phyloP scores from a whole-genome alignment of 2,329 filamentous ascomycete species.

The Cryphonectria radicalis region DNA sequence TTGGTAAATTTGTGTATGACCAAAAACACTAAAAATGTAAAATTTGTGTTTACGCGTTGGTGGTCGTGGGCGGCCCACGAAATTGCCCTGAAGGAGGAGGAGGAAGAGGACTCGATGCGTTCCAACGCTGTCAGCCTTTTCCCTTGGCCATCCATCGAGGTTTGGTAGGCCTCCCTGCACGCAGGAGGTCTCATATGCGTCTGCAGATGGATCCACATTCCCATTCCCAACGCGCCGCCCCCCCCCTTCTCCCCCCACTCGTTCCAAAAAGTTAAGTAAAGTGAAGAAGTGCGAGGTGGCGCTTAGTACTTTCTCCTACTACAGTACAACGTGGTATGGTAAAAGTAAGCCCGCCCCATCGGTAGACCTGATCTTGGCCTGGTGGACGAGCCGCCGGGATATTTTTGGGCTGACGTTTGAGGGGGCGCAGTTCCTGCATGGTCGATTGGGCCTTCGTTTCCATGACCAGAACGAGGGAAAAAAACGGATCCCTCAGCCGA shows the following conservation, averaged over 20 bases:
- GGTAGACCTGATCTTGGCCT: not conserved
- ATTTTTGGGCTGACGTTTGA: constrained; percentile 24
- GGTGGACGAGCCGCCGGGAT: not conserved
- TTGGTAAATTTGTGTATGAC: not conserved
- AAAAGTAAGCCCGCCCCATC: not conserved
- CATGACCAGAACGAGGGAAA: not conserved
- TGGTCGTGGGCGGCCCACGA: not conserved
- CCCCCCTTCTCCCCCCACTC: not conserved
- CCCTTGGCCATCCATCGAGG: not conserved
- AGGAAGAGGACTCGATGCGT: not conserved
- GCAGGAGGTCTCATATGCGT: not conserved
- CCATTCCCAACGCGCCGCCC: not conserved
- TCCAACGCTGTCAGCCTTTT: not conserved
- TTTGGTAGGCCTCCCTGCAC: not conserved
- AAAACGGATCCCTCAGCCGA: not conserved
- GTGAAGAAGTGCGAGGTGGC: not conserved
- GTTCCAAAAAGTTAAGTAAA: not conserved
- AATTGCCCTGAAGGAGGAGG: not conserved
- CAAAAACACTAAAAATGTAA: not conserved
- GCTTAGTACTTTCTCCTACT: not conserved
- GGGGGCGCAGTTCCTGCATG: constrained; percentile 19
- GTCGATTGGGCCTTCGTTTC: constrained; percentile 18
- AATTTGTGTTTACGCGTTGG: not conserved
- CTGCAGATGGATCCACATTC: not conserved
- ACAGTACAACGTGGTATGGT: not conserved